phyloP scores from a whole-genome alignment of 129 eudicot genomes.

The Rutidosis leptorrhynchoides region DNA sequence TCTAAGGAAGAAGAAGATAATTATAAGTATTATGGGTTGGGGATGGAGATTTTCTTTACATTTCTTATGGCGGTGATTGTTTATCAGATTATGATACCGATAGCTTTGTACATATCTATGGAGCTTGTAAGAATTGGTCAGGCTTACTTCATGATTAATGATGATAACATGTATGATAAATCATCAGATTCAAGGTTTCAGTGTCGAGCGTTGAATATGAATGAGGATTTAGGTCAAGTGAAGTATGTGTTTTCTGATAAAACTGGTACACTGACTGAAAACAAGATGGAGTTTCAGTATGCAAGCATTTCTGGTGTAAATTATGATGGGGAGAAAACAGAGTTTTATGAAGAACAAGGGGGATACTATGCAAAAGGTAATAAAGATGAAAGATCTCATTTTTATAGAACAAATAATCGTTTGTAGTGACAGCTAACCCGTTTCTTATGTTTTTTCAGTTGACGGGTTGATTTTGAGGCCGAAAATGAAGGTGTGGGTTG shows the following conservation, averaged over 20 bases:
- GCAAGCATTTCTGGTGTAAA: constrained; percentile 86
- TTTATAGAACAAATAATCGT: neutral
- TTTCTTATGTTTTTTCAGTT: constrained; percentile 35
- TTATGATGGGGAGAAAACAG: constrained; percentile 43
- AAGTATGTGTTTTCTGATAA: constrained; percentile 91
- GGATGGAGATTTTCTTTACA: constrained; percentile 72
- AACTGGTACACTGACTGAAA: constrained; percentile 93
- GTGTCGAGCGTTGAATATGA: constrained; percentile 90
- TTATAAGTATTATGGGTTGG: constrained; percentile 79
- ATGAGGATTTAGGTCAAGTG: constrained; percentile 91
- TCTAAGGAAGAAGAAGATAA: constrained; percentile 42
- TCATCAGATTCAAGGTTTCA: constrained; percentile 64
- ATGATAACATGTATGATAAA: constrained; percentile 58
- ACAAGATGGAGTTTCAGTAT: constrained; percentile 95
- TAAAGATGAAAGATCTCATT: constrained; percentile 8
- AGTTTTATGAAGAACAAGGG: constrained; percentile 41
- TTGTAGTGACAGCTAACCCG: constrained; percentile 3
- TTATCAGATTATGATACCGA: constrained; percentile 90
- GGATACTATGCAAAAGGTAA: constrained; percentile 63
- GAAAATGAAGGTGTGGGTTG: constrained; percentile 70
- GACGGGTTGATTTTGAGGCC: constrained; percentile 69
- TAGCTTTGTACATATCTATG: constrained; percentile 90
- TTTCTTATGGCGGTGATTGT: constrained; percentile 90
- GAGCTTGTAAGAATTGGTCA: constrained; percentile 96
- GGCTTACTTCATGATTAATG: constrained; percentile 87